These are phyloP conservation scores for Colletotrichum shisoi DNA, from an alignment of 2,329 filamentous ascomycete species.

Conservation along the genomic window DNA sequence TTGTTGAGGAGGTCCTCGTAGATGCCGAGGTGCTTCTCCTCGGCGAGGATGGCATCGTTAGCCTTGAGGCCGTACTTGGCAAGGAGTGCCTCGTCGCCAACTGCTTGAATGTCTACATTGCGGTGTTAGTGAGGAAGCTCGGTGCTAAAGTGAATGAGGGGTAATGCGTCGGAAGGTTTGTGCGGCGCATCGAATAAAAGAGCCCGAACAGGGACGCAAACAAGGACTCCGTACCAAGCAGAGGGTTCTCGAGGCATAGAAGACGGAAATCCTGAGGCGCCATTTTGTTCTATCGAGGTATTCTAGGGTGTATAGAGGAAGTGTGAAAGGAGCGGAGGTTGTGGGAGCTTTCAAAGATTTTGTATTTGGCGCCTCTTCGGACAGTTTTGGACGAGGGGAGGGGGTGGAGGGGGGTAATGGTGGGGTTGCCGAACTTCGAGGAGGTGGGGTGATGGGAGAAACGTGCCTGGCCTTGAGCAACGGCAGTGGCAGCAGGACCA, in stretches of 20 bases:
- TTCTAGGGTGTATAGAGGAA: conserved; percentile 37
- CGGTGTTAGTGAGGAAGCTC: conserved; percentile 15
- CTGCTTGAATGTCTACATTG: conserved; percentile 82
- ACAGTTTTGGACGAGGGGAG: conserved; percentile 43
- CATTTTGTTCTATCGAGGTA: conserved; percentile 62
- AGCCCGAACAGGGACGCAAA: conserved; percentile 20
- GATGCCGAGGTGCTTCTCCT: conserved; percentile 85
- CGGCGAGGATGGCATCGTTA: conserved; percentile 97
- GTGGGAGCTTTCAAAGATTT: conserved; percentile 43
- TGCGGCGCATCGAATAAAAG: conserved; percentile 6
- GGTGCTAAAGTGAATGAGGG: conserved; percentile 34
- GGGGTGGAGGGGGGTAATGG: conserved; percentile 44
- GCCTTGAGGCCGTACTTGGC: conserved; percentile 92
- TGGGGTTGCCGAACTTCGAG: conserved; percentile 28
- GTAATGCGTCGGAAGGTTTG: conserved; percentile 13
- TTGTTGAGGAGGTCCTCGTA: conserved; percentile 95
- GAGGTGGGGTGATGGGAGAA: conserved; percentile 38
- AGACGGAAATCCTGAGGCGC: conserved; percentile 85
- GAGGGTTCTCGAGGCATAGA: conserved; percentile 94
- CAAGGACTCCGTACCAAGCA: conserved; percentile 72
- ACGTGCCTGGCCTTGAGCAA: conserved; percentile 23
- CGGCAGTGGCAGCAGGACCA: background rate
- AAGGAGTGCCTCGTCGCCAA: conserved; percentile 82
- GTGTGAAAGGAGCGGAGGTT: conserved; percentile 28
- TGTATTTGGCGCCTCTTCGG: conserved; percentile 39